Percentiles rank a stretch among this genome's conserved stretches.
These are phyloP conservation scores for Ramaria sp. DNA, from an alignment of 768 basidiomycete genomes.

Conservation along the genomic window DNA sequence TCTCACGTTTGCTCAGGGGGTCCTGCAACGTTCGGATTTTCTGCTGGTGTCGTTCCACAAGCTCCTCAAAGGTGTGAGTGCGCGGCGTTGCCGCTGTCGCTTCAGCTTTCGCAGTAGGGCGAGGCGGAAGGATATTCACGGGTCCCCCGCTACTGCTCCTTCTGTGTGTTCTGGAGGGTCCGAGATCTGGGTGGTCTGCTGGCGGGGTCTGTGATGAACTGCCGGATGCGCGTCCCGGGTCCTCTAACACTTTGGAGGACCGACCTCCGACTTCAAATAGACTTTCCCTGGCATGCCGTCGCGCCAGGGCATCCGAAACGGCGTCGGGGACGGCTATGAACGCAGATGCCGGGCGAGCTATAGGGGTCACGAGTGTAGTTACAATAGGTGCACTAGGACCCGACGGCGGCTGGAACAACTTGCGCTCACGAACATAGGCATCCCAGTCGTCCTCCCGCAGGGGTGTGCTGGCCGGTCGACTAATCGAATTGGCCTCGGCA, in stretches of 20 bases:
- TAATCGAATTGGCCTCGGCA: constrained; percentile 41
- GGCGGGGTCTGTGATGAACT: neutral
- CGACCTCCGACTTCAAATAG: constrained; percentile 35
- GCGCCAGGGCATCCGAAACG: constrained; percentile 62
- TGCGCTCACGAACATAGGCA: constrained; percentile 73
- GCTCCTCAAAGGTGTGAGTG: constrained; percentile 76
- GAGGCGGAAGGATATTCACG: constrained; percentile 35
- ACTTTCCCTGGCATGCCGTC: constrained; percentile 64
- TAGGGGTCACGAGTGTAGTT: constrained; percentile 36
- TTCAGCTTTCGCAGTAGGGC: constrained; percentile 9
- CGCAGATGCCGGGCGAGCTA: constrained; percentile 17
- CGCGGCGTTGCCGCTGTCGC: constrained; percentile 37
- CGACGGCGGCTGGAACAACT: constrained; percentile 72
- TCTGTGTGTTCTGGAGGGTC: neutral
- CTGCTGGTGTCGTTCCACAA: constrained; percentile 76
- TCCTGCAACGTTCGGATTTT: constrained; percentile 75
- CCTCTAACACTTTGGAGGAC: neutral
- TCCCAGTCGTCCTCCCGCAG: constrained; percentile 78
- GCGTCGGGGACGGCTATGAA: constrained; percentile 55
- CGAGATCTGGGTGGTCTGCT: neutral
- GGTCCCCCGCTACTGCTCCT: constrained; percentile 15
- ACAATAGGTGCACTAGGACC: constrained; percentile 73
- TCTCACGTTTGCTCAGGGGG: constrained; percentile 72
- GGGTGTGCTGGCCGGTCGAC: constrained; percentile 65
- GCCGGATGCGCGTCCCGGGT: neutral